phyloP scores from a whole-genome alignment of 257 asterid species.

The Scutellaria baicalensis region DNA sequence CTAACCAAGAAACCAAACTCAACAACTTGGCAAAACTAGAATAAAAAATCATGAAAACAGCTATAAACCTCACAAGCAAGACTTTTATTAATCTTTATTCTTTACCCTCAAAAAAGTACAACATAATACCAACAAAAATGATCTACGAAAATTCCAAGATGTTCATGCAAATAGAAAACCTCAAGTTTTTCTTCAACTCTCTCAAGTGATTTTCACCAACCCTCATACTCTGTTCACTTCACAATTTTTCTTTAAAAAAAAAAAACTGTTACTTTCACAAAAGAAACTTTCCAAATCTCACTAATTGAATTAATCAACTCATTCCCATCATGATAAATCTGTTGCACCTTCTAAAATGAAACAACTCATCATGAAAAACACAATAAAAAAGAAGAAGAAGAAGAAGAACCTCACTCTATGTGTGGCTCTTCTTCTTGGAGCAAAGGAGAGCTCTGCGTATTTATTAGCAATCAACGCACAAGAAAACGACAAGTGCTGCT shows the following conservation, averaged over 20 bases:
- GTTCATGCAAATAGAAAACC: background rate
- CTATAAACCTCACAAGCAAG: background rate
- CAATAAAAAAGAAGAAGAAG: background rate
- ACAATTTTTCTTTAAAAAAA: background rate
- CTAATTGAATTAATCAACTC: background rate
- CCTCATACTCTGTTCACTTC: background rate
- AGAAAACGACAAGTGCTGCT: background rate
- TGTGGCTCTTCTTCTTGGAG: background rate
- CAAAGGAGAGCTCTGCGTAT: background rate
- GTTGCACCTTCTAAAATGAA: background rate
- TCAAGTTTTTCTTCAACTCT: background rate
- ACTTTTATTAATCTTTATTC: background rate
- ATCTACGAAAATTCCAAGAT: background rate
- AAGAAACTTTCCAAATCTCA: slow-evolving; percentile 2
- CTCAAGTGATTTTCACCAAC: background rate
- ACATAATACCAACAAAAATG: background rate
- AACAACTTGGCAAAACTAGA: background rate
- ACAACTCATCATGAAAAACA: background rate
- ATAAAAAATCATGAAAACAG: background rate
- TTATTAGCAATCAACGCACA: background rate
- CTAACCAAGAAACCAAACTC: background rate
- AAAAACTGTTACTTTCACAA: slow-evolving; percentile 1
- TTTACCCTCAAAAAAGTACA: background rate
- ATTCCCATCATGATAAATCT: background rate
- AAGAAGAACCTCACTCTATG: background rate